Evolutionary conservation across 441 rosid genomes (phyloP), one percentile per base, ranked within the genome.

Genomic region (Erodium moschatum): DNA sequence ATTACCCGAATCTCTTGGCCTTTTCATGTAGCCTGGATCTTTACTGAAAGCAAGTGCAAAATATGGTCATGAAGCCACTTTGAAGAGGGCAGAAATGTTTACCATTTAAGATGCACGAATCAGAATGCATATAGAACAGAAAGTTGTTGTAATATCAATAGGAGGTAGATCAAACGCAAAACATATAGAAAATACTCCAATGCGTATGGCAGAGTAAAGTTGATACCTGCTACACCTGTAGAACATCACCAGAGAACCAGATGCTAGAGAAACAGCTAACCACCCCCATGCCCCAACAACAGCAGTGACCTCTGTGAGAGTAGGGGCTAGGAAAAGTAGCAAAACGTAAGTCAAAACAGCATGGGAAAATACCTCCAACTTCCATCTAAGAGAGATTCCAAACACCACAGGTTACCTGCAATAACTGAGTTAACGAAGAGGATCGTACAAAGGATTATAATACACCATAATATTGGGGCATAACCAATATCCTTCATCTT

Each of bases 251-350:
- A 93, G 76, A 5, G 96, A 71, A 74, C 69, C 74, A 77, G 79
- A 70, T 64, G 87, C 87, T 44, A 84, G 69, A 73, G 97, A 86
- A 72, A 91, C 84, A 77, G 86, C 78, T 40, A 74, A 73, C 87
- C 95, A 88, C 56, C 87, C 89, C 97, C 97, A 91, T 64, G 90
- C 79, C 72, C 93, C 98, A 82, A 82, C 79, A 83, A 69, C 76
- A 72, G 97, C 96, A 77, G 97, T 91, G 69, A 91, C 77, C 82
- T 80, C 89, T 44, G 98, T 82, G 76, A 93, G 85, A 81, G 76
- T 81, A 58, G 92, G 80, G 75, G 93, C 97, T 93, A 75, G 52
- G 70, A 80, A 40, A 52, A 79, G 64, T 63, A 67, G 62, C 62
- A 77, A 85, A 46, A 70, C 67, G 46, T 73, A 69, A 81, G 76